phyloP scores from a whole-genome alignment of 768 basidiomycete genomes.

The Amanita jacksonii region DNA sequence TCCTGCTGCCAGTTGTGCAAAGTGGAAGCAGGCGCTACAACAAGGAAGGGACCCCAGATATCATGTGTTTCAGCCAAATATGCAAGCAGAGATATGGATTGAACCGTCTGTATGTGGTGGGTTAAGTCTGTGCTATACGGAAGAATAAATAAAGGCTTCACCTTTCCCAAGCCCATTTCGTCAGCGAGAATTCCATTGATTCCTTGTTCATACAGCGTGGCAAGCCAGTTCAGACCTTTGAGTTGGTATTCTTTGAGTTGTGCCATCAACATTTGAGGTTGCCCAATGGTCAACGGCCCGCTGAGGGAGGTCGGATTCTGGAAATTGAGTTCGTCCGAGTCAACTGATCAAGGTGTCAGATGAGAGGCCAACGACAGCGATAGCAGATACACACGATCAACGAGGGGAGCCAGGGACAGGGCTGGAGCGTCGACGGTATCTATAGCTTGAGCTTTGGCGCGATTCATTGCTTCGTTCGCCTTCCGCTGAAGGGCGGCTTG shows the following conservation, averaged over 20 bases:
- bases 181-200: constrained; percentile 99
- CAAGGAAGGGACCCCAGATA: constrained; percentile 98
- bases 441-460: constrained; percentile 45
- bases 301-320: constrained; percentile 92
- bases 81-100: constrained; percentile 92
- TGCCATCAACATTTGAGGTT: constrained; percentile 94
- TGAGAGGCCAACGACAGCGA: background rate
- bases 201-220: constrained; percentile 95
- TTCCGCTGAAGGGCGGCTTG: constrained; percentile 75
- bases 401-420: constrained; percentile 35
- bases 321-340: constrained; percentile 97
- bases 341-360: constrained; percentile 40
- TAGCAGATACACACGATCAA: constrained; percentile 51
- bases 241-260: constrained; percentile 97
- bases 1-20: constrained; percentile 99
- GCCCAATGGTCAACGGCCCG: constrained; percentile 76
- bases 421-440: constrained; percentile 10
- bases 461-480: constrained; percentile 64
- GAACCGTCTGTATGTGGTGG: constrained; percentile 69
- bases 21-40: constrained; percentile 95
- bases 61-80: constrained; percentile 96
- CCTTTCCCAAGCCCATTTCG: constrained; percentile 96
- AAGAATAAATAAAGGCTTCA: constrained; percentile 17
- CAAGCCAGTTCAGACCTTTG: constrained; percentile 97
- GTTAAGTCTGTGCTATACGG: background rate